phyloP scores from a whole-genome alignment of 345 rosid species.

The Eucalyptus microcorys region DNA sequence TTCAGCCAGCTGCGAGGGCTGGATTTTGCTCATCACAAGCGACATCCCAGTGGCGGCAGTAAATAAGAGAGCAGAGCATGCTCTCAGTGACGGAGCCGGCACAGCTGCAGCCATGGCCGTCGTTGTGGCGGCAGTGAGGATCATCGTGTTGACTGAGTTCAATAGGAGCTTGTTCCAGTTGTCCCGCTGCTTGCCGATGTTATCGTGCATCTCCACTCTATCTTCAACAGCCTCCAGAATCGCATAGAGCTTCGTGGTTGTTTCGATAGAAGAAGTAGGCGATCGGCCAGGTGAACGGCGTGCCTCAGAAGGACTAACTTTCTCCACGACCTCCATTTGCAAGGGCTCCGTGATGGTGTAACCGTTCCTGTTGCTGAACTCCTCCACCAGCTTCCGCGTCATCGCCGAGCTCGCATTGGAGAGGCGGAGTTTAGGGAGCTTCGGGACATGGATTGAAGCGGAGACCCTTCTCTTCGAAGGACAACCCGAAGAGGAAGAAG shows the following conservation, averaged over 20 bases:
- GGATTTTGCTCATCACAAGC: constrained; percentile 19
- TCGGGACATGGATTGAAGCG: neutral
- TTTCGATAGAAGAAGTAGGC: neutral
- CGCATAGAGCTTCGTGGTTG: constrained; percentile 10
- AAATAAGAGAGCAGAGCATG: constrained; percentile 7
- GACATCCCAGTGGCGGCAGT: constrained; percentile 19
- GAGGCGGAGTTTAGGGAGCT: neutral
- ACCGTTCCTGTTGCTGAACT: neutral
- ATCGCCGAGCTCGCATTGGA: neutral
- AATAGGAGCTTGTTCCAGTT: constrained; percentile 55
- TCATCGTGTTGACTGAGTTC: constrained; percentile 56
- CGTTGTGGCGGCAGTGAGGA: constrained; percentile 36
- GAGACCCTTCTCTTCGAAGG: neutral
- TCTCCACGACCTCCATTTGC: neutral
- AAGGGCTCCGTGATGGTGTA: neutral
- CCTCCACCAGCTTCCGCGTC: neutral
- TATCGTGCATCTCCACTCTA: constrained; percentile 60
- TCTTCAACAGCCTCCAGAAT: constrained; percentile 49
- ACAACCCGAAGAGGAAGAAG: neutral
- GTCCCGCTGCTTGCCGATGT: constrained; percentile 51
- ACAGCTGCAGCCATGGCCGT: neutral
- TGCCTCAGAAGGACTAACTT: neutral
- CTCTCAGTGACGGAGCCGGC: neutral
- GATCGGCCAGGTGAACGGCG: neutral
- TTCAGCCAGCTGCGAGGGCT: constrained; percentile 30